Evolutionary conservation across 192 early-diverging fungal genomes (phyloP).

Genomic region (Entomortierella lignicola): DNA sequence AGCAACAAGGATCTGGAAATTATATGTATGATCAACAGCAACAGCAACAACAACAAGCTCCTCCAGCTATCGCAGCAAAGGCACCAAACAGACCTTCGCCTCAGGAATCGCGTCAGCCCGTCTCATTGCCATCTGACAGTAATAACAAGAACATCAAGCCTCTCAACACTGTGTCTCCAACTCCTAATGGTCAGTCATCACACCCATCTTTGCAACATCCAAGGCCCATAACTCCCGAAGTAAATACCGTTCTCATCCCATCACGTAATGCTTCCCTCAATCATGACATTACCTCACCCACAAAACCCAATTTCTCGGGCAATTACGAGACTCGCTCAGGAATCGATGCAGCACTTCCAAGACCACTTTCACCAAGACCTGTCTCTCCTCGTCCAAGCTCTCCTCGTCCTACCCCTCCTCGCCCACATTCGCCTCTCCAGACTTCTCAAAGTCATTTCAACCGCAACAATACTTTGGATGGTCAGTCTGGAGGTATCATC

Average conservation of each 20-base stretch:
- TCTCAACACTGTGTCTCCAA: conserved; percentile 3
- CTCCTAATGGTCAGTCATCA: not conserved
- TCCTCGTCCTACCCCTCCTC: conserved; percentile 17
- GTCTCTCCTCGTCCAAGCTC: conserved; percentile 33
- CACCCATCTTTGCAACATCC: not conserved
- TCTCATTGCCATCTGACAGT: not conserved
- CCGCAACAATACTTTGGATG: conserved; percentile 22
- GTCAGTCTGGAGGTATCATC: conserved; percentile 14
- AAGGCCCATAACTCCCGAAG: conserved; percentile 27
- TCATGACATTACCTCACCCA: conserved; percentile 35
- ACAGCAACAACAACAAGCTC: conserved; percentile 1
- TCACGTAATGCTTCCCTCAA: conserved; percentile 36
- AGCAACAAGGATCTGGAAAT: conserved; percentile 19
- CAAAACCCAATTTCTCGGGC: not conserved
- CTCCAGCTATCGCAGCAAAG: not conserved
- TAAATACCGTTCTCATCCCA: conserved; percentile 26
- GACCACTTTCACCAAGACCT: conserved; percentile 32
- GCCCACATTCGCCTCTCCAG: conserved; percentile 21
- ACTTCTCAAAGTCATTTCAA: conserved; percentile 12
- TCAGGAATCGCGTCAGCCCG: conserved; percentile 6
- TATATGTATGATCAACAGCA: conserved; percentile 10
- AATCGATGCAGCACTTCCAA: conserved; percentile 35
- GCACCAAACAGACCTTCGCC: conserved; percentile 1
- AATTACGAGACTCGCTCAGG: conserved; percentile 26
- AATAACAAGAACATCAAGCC: conserved; percentile 5